Percentiles rank a stretch among this genome's conserved stretches.
Conservation (phyloP, 73 alveolate species). For the Strombidium stylifer region DNA sequence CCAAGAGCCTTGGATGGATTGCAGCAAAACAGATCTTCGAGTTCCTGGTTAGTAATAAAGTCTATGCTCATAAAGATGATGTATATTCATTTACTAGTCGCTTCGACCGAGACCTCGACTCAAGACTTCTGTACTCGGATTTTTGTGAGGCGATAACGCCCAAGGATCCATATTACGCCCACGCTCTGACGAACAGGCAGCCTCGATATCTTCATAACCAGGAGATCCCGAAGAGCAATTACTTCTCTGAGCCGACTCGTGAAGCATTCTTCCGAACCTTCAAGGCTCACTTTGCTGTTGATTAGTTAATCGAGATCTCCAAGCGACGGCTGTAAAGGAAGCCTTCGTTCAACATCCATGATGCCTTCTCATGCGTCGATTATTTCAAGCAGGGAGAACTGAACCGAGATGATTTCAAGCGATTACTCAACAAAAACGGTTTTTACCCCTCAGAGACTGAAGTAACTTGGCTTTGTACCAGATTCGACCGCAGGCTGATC, state of each 20-base stretch:
- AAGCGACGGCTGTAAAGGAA: conserved; percentile 22
- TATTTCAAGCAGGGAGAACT: conserved; percentile 20
- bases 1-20: conserved; percentile 49
- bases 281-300: conserved; percentile 19
- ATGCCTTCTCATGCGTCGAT: conserved; percentile 47
- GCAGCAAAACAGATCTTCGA: conserved; percentile 35
- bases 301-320: conserved; percentile 22
- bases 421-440: conserved; percentile 27
- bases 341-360: conserved; percentile 47
- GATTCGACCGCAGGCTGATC: no score
- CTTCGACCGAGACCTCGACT: conserved; percentile 51
- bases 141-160: conserved; percentile 48
- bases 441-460: no score
- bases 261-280: conserved; percentile 14
- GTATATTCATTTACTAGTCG: conserved; percentile 28
- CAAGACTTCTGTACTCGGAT: conserved; percentile 48
- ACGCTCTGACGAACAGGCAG: neutral
- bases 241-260: conserved; percentile 17
- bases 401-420: conserved; percentile 27
- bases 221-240: neutral
- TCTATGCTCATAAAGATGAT: conserved; percentile 29
- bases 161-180: conserved; percentile 3
- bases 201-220: conserved; percentile 23
- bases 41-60: conserved; percentile 15
- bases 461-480: no score